A percentile compares a stretch with the other conserved stretches of the same genome.
phyloP scores from a whole-genome alignment of 169 alveolate species.

The Amoebophrya sp. region DNA sequence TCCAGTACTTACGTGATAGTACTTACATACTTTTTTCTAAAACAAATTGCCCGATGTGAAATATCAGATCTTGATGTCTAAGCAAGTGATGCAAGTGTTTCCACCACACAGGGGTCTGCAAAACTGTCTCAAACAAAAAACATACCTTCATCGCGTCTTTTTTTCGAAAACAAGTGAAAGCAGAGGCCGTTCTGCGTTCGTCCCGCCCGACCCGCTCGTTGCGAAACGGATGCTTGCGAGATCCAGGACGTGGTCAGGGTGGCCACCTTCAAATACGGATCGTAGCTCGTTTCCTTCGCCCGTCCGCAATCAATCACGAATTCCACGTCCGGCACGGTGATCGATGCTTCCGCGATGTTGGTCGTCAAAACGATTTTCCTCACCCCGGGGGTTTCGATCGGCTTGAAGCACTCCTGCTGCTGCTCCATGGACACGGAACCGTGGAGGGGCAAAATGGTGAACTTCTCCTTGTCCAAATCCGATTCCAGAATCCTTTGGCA shows the following conservation, averaged over 20 bases:
- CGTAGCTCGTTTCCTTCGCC: slow-evolving; percentile 46
- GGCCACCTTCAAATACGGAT: slow-evolving; percentile 40
- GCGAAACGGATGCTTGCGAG: slow-evolving; percentile 34
- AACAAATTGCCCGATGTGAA: too few species aligned
- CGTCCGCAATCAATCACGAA: slow-evolving; percentile 77
- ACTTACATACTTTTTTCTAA: too few species aligned
- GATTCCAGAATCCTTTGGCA: neutral
- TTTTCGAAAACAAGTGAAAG: neutral
- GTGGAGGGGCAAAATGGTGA: neutral
- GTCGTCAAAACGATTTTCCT: slow-evolving; percentile 80
- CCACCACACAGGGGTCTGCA: too few species aligned
- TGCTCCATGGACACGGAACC: neutral
- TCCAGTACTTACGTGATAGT: too few species aligned
- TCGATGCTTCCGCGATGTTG: slow-evolving; percentile 86
- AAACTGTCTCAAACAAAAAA: too few species aligned
- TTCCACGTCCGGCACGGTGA: slow-evolving; percentile 78
- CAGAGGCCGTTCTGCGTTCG: slow-evolving; percentile 34
- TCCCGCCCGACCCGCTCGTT: slow-evolving; percentile 46
- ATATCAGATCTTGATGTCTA: too few species aligned
- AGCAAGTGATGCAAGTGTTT: too few species aligned
- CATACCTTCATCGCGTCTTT: neutral
- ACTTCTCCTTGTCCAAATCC: neutral
- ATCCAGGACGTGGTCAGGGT: slow-evolving; percentile 44
- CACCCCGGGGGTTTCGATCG: neutral
- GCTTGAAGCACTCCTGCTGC: neutral